A percentile compares a stretch with the other conserved stretches of the same genome.
phyloP scores from a whole-genome alignment of 345 rosid species.

The Arabis hirsuta region DNA sequence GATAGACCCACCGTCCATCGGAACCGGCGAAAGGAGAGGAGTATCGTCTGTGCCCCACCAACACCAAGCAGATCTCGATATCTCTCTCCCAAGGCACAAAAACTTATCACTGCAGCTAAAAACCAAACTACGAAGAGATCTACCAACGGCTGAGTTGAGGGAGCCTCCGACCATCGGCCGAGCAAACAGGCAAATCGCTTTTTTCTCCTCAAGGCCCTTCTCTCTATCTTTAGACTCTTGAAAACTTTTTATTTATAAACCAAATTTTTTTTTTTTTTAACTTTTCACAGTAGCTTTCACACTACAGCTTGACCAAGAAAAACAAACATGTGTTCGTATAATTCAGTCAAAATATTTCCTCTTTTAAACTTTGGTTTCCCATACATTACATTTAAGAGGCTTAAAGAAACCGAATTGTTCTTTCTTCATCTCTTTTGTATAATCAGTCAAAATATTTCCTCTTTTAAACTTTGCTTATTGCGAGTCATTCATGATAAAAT shows the following conservation, averaged over 20 bases:
- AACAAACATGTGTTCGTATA: conserved; percentile 2
- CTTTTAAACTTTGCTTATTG: conserved; percentile 5
- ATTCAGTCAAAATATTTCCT: conserved; percentile 7
- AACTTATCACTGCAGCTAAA: too few relatives aligned
- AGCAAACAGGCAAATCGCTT: too few relatives aligned
- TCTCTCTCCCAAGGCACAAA: too few relatives aligned
- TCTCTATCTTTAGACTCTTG: conserved; percentile 39
- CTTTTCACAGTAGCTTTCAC: conserved; percentile 53
- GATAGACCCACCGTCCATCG: too few relatives aligned
- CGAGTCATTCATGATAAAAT: conserved; percentile 15
- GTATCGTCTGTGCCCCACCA: too few relatives aligned
- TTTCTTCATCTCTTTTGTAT: not conserved
- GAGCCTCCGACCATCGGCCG: too few relatives aligned
- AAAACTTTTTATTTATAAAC: conserved; percentile 33
- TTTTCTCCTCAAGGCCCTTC: conserved; percentile 48
- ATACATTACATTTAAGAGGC: not conserved
- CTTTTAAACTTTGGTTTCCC: conserved; percentile 19
- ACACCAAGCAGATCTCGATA: too few relatives aligned
- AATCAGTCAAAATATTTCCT: conserved; percentile 7
- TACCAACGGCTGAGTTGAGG: too few relatives aligned
- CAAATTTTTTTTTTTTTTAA: too few relatives aligned
- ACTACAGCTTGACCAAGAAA: conserved; percentile 46
- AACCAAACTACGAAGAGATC: too few relatives aligned
- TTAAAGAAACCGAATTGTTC: not conserved
- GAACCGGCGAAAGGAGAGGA: too few relatives aligned